phyloP scores from a whole-genome alignment of 202 grass and related monocot genomes.

The Setaria viridis region DNA sequence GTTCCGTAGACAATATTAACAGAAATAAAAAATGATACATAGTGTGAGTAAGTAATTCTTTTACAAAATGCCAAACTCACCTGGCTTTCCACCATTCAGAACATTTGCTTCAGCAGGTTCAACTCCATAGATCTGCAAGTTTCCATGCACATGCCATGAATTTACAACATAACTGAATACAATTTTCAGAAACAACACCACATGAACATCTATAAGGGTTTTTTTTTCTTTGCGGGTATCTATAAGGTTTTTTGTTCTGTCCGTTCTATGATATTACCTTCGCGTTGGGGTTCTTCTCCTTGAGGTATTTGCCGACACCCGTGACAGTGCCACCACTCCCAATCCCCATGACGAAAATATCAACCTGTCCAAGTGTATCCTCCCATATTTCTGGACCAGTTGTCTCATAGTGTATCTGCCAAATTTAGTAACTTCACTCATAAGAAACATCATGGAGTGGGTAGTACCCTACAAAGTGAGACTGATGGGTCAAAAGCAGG shows the following conservation, averaged over 20 bases:
- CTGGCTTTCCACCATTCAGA: slow-evolving; percentile 84
- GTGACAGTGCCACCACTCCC: slow-evolving; percentile 83
- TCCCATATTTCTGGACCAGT: slow-evolving; percentile 95
- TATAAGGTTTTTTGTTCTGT: not conserved
- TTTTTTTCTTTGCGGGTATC: not conserved
- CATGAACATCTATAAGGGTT: not conserved
- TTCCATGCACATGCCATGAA: not conserved
- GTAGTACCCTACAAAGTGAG: not conserved
- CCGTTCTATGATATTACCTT: slow-evolving; percentile 56
- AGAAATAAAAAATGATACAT: not conserved
- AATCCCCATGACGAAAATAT: slow-evolving; percentile 92
- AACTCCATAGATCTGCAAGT: slow-evolving; percentile 78
- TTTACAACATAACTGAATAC: not conserved
- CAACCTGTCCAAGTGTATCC: slow-evolving; percentile 80
- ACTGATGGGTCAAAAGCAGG: not conserved
- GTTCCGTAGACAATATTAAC: slow-evolving; percentile 13
- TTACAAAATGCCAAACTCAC: slow-evolving; percentile 22
- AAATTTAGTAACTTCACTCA: not conserved
- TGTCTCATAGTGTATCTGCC: slow-evolving; percentile 78
- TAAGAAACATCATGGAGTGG: not conserved
- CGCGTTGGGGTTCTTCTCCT: slow-evolving; percentile 77
- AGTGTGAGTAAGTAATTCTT: not conserved
- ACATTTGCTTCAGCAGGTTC: slow-evolving; percentile 87
- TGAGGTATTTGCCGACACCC: slow-evolving; percentile 81
- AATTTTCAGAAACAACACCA: not conserved